Evolutionary conservation across 2,329 filamentous ascomycete species (phyloP).

Genomic region (Fusarium beomiforme): DNA sequence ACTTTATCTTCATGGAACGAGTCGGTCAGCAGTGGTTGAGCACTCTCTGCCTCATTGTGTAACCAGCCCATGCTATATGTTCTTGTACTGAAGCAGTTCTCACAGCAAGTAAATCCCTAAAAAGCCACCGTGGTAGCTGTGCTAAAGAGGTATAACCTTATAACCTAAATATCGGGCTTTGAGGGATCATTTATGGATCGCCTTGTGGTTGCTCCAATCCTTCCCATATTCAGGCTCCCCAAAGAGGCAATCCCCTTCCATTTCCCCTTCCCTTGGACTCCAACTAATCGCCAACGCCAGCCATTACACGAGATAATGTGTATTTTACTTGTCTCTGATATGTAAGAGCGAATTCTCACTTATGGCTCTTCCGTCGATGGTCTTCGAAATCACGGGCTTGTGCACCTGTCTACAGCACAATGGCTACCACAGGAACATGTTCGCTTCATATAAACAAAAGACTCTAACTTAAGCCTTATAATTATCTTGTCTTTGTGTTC

Average conservation of each 20-base stretch:
- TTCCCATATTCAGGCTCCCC: not conserved
- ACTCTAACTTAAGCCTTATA: fast-evolving
- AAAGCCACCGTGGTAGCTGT: too few species aligned
- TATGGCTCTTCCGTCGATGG: too few species aligned
- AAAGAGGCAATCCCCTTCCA: not conserved
- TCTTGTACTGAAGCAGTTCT: too few species aligned
- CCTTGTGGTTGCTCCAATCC: not conserved
- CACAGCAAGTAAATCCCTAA: fast-evolving
- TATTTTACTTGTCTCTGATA: not conserved
- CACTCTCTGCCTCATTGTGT: not conserved
- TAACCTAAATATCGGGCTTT: not conserved
- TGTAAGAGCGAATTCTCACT: not conserved
- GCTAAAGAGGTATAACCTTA: not conserved
- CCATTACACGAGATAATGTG: fast-evolving
- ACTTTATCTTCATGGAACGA: not conserved
- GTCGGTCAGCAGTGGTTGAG: not conserved
- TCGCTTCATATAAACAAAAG: not conserved
- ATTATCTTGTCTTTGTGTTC: too few species aligned
- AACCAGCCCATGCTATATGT: fast-evolving
- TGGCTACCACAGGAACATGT: not conserved
- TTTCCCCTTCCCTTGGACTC: not conserved
- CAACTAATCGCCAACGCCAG: fast-evolving
- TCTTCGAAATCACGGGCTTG: not conserved
- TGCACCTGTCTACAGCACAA: not conserved
- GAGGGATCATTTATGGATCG: not conserved